Evolutionary conservation across 257 asterid genomes (phyloP), one percentile per base, ranked within the genome.

Genomic region (Thymus quinquecostatus): DNA sequence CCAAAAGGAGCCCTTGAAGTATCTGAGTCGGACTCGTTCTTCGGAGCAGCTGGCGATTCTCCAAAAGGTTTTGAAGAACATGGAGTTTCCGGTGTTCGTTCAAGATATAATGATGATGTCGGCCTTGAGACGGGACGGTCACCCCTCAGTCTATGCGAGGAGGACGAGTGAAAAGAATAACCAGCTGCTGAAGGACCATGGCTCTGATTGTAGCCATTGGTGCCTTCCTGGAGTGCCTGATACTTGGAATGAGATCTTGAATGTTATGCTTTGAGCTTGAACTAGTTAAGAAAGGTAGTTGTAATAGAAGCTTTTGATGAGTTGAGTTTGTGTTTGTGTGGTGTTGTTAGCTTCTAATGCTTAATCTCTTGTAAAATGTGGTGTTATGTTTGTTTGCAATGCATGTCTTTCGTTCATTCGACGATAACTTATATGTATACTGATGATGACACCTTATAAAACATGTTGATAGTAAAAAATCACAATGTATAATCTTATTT

Each of bases 201-300:
- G 63, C 53, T 82, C 91, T 28, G 98, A 92, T 10, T 92, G 98
- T 40, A 92, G 97, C 69, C 98, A 92, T 60, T 92, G 98, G 96
- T 92, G 98, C 72, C 83, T 92, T 34, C 98, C 97, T 48, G 98
- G 97, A 7, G 96, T 92, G 49, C 97, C 96, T n/a, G 98, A 92
- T 78, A 75, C 85, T 8, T 92, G 98, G 96, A 92, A 92, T 29
- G 97, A 92, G 61, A 78, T 88, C 76, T 69, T 90, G 71, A 86
- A 82, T 79, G 89, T 80, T 27, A 73, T 83, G 80, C 89, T 92
- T 50, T 86, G 44, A 79, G 41, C 44, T 61, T 14, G 45, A 49
- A 51, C 30, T 2, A 27, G 0, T 50, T 60, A 45, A 72, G 60
- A 43, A 40, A 32, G 12, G 30, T 40, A 27, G 38, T 34, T 2